Percentiles rank a stretch among this genome's conserved stretches.
phyloP scores from a whole-genome alignment of 441 rosid genomes.

The Capsella rubella region DNA sequence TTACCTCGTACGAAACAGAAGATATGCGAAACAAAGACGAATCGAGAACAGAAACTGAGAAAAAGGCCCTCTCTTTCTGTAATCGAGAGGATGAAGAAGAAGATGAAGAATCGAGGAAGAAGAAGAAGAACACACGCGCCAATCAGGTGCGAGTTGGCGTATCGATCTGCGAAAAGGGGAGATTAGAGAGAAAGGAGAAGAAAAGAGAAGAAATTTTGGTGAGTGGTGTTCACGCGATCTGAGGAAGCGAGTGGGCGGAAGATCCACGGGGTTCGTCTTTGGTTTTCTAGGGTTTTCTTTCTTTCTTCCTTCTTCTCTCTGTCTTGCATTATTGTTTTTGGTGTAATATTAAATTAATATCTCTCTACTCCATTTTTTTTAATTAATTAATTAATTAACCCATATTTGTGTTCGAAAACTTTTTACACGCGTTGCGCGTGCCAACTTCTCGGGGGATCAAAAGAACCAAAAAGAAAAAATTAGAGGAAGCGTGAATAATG shows the following conservation, averaged over 20 bases:
- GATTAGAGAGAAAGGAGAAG: slow-evolving; percentile 1
- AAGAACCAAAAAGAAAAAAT: not conserved
- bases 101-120: slow-evolving; percentile 13
- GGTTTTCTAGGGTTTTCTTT: slow-evolving; percentile 38
- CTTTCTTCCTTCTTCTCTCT: slow-evolving; percentile 23
- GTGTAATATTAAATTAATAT: not conserved
- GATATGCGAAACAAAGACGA: not conserved
- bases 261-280: slow-evolving; percentile 22
- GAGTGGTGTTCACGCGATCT: slow-evolving; percentile 48
- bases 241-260: slow-evolving; percentile 46
- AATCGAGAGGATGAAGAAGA: slow-evolving; percentile 28
- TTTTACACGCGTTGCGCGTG: slow-evolving; percentile 45
- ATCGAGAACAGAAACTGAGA: slow-evolving; percentile 18
- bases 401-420: slow-evolving; percentile 1
- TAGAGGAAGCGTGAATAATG: slow-evolving; percentile 36
- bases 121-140: slow-evolving; percentile 40
- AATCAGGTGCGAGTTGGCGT: slow-evolving; percentile 47
- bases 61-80: slow-evolving; percentile 17
- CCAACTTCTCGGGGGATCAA: slow-evolving; percentile 16
- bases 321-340: slow-evolving; percentile 6
- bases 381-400: too few species aligned
- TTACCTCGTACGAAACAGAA: slow-evolving; percentile 19
- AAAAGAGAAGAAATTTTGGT: slow-evolving; percentile 20
- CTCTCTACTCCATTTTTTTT: not conserved
- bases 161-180: slow-evolving; percentile 35